Evolutionary conservation across 768 basidiomycete genomes (phyloP).

Genomic region (Erythrobasidium yunnanense): DNA sequence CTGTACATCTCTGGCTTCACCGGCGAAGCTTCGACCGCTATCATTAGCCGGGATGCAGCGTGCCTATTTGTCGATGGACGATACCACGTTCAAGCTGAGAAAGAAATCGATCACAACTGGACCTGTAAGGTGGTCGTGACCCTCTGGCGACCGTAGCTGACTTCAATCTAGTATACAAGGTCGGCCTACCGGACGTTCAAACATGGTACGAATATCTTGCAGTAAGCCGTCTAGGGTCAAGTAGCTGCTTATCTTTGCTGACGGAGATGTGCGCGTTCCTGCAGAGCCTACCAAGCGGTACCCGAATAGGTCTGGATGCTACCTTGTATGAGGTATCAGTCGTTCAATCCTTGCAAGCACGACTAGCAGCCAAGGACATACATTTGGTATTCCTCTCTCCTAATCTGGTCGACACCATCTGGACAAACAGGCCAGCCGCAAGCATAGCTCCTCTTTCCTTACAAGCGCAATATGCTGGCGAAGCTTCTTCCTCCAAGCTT

Average conservation of each 20-base stretch:
- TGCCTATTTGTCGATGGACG: conserved; percentile 37
- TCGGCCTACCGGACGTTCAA: conserved; percentile 51
- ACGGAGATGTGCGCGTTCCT: neutral
- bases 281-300: conserved; percentile 42
- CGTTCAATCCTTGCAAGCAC: conserved; percentile 45
- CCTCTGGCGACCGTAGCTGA: neutral
- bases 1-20: conserved; percentile 31
- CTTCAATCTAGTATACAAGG: conserved; percentile 55
- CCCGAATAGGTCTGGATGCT: conserved; percentile 68
- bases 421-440: conserved; percentile 65
- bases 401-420: conserved; percentile 71
- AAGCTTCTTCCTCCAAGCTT: conserved; percentile 59
- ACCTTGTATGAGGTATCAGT: conserved; percentile 51
- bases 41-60: conserved; percentile 30
- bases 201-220: conserved; percentile 69
- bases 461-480: conserved; percentile 49
- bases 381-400: conserved; percentile 69
- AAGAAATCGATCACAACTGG: conserved; percentile 31
- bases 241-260: no score
- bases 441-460: conserved; percentile 48
- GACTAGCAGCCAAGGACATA: conserved; percentile 43
- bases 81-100: conserved; percentile 32
- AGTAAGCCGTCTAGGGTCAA: conserved; percentile 36
- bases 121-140: neutral
- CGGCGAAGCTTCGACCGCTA: conserved; percentile 34